phyloP scores from a whole-genome alignment of 805 yeast genomes.

The Metschnikowia kofuensis region DNA sequence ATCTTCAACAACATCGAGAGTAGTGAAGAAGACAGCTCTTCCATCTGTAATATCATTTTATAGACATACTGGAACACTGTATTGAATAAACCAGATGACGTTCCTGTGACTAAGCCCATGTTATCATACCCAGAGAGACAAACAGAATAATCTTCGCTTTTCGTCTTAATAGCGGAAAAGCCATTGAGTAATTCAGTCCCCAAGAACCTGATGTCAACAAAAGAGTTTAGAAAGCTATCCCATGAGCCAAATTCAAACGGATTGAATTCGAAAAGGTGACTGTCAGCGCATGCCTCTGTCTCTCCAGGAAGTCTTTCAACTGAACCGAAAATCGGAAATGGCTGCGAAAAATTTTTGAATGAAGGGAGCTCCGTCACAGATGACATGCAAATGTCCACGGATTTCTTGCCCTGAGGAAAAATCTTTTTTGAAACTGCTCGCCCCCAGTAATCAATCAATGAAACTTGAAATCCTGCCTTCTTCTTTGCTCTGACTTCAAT shows the following conservation, averaged over 20 bases:
- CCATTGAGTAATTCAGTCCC: slow-evolving; percentile 52
- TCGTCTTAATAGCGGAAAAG: slow-evolving; percentile 24
- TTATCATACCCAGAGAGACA: slow-evolving; percentile 58
- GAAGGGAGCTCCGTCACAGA: slow-evolving; percentile 30
- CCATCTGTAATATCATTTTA: slow-evolving; percentile 27
- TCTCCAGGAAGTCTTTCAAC: slow-evolving; percentile 37
- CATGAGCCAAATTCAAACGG: slow-evolving; percentile 71
- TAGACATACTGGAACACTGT: slow-evolving; percentile 45
- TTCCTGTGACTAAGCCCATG: slow-evolving; percentile 57
- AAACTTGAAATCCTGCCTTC: slow-evolving; percentile 49
- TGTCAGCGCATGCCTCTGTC: slow-evolving; percentile 26
- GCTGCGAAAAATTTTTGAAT: slow-evolving; percentile 40
- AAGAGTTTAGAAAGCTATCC: slow-evolving; percentile 48
- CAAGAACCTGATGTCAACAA: slow-evolving; percentile 48
- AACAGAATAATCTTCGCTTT: slow-evolving; percentile 22
- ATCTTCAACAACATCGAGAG: slow-evolving; percentile 12
- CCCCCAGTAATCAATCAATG: slow-evolving; percentile 71
- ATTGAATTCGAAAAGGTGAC: slow-evolving; percentile 55
- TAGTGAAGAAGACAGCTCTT: slow-evolving; percentile 9
- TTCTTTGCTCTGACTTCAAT: slow-evolving; percentile 52
- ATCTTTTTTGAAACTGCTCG: slow-evolving; percentile 52
- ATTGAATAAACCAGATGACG: slow-evolving; percentile 63
- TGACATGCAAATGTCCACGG: slow-evolving; percentile 39
- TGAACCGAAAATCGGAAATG: slow-evolving; percentile 48
- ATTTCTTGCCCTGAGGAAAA: slow-evolving; percentile 33